Percentiles rank a stretch among this genome's conserved stretches.
Evolutionary conservation across 2,329 filamentous ascomycete species (phyloP).

Genomic region (Drechslerella coelobrocha): DNA sequence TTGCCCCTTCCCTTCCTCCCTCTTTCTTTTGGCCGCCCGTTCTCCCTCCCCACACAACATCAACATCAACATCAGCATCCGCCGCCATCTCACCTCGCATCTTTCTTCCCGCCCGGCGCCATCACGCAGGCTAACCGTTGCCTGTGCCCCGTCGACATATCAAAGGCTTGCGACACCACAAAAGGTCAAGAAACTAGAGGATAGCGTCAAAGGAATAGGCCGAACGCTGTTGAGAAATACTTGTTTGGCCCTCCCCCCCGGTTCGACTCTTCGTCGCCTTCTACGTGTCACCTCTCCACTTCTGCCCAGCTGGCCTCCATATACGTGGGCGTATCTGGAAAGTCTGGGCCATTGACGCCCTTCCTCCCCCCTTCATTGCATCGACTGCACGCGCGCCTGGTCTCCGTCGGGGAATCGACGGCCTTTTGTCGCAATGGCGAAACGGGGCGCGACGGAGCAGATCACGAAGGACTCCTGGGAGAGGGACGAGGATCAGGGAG

Average conservation of each 20-base stretch:
- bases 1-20: not conserved
- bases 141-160: not conserved
- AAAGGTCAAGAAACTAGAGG: too few relatives aligned
- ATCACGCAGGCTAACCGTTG: not conserved
- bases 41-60: slow-evolving; percentile 15
- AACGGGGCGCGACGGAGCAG: slow-evolving; percentile 46
- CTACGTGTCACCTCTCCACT: not conserved
- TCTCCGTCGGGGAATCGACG: not conserved
- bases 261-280: not conserved
- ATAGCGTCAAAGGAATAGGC: not conserved
- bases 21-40: slow-evolving; percentile 1
- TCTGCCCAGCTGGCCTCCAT: not conserved
- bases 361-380: not conserved
- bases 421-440: slow-evolving; percentile 30
- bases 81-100: not conserved
- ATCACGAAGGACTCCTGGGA: slow-evolving; percentile 50
- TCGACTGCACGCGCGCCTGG: not conserved
- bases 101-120: not conserved
- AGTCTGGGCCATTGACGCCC: slow-evolving; percentile 12
- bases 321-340: not conserved
- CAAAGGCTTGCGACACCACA: not conserved
- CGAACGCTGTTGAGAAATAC: not conserved
- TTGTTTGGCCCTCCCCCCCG: not conserved
- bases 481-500: slow-evolving; percentile 35
- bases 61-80: slow-evolving; percentile 9